These are phyloP conservation scores for Colletotrichum endophyticum DNA, from an alignment of 2,329 filamentous ascomycete species.

Conservation along the genomic window DNA sequence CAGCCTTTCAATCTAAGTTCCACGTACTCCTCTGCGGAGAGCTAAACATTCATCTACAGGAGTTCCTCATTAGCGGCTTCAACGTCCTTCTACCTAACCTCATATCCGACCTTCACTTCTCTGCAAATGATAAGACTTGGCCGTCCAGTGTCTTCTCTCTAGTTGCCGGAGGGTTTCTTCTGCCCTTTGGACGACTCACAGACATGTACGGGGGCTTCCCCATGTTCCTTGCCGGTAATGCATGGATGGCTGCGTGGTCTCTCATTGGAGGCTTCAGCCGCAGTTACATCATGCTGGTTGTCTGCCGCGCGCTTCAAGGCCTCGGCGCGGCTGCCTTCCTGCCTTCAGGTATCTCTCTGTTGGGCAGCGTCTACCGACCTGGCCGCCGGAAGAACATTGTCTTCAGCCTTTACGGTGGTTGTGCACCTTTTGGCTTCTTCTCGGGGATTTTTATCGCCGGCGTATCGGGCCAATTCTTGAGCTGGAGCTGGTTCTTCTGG, in stretches of 20 bases:
- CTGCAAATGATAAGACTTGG: slow-evolving; percentile 53
- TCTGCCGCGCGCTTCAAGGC: slow-evolving; percentile 72
- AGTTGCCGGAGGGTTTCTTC: slow-evolving; percentile 53
- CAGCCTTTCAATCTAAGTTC: not conserved
- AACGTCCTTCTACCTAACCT: not conserved
- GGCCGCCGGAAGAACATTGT: not conserved
- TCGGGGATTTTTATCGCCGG: not conserved
- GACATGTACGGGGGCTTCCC: not conserved
- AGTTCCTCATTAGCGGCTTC: not conserved
- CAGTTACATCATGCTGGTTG: slow-evolving; percentile 68
- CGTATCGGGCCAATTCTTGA: not conserved
- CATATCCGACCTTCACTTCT: not conserved
- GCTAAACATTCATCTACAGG: not conserved
- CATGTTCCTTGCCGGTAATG: not conserved
- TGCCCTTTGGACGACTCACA: not conserved
- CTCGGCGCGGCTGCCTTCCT: slow-evolving; percentile 72
- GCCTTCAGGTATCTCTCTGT: slow-evolving; percentile 53
- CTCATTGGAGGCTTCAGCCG: slow-evolving; percentile 69
- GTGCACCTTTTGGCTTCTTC: not conserved
- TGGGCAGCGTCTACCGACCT: not conserved
- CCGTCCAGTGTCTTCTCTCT: slow-evolving; percentile 65
- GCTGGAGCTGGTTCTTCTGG: not conserved
- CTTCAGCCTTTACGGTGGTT: not conserved
- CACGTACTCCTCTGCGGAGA: not conserved
- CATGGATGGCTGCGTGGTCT: slow-evolving; percentile 69